Percentiles rank a stretch among this genome's conserved stretches.
Conservation (phyloP, 2,329 filamentous ascomycete species). For the Aspergillus awamori region DNA sequence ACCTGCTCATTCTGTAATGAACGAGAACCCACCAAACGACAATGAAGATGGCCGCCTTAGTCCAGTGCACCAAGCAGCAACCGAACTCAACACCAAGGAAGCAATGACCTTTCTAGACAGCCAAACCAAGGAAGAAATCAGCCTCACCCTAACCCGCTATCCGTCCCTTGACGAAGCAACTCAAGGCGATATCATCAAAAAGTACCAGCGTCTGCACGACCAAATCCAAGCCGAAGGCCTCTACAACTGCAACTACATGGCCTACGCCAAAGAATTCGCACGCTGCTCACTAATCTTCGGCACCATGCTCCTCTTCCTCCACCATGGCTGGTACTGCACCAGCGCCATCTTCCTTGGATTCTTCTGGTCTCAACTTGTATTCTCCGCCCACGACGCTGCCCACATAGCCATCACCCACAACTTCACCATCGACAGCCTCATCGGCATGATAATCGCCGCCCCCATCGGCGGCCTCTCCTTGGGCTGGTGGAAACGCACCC, state of each 20-base stretch:
- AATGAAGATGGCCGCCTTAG: not conserved
- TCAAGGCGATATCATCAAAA: conserved; percentile 72
- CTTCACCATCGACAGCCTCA: conserved; percentile 76
- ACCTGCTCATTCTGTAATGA: accelerated
- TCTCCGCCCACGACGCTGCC: conserved; percentile 87
- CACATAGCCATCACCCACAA: conserved; percentile 96
- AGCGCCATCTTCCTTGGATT: conserved; percentile 75
- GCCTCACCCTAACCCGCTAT: conserved; percentile 61
- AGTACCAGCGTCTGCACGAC: conserved; percentile 41
- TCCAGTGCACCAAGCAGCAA: not conserved
- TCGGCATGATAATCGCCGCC: conserved; percentile 86
- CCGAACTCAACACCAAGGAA: conserved; percentile 12
- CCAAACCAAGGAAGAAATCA: conserved; percentile 17
- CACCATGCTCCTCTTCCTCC: conserved; percentile 54
- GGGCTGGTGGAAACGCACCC: conserved; percentile 95
- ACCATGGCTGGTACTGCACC: conserved; percentile 63
- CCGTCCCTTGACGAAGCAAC: conserved; percentile 71
- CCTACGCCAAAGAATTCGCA: conserved; percentile 69
- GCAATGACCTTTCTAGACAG: conserved; percentile 21
- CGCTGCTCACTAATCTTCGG: conserved; percentile 69
- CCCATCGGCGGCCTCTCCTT: conserved; percentile 84
- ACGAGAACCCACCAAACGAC: not conserved
- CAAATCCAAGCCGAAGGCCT: conserved; percentile 63
- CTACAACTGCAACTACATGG: conserved; percentile 76
- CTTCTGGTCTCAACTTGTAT: conserved; percentile 91